Conservation (phyloP, 169 alveolate genomes). For the Neospora caninum region DNA sequence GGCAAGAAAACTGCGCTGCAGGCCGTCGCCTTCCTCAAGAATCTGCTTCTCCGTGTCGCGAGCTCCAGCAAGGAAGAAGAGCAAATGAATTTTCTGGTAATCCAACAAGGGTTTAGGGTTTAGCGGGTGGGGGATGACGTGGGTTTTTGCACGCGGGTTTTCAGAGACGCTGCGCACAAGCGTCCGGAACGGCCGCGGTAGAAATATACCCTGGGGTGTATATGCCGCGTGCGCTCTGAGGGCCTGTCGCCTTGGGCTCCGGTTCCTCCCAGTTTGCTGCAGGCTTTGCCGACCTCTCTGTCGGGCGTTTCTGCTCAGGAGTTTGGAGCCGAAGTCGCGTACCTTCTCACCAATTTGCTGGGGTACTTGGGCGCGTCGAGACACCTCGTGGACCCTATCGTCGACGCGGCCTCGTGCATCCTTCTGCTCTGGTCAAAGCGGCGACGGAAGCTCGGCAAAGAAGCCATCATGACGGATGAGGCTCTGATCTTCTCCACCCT, state of each 20-base stretch:
- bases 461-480: constrained; percentile 22
- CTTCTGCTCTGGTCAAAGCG: constrained; percentile 40
- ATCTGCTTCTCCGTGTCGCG: constrained; percentile 24
- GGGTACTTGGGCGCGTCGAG: constrained; percentile 50
- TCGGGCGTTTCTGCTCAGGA: neutral
- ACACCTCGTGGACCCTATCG: constrained; percentile 29
- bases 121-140: neutral
- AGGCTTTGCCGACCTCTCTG: no score
- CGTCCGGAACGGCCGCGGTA: no score
- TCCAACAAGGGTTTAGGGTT: neutral
- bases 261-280: no score
- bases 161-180: no score
- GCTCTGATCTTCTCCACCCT: constrained; percentile 29
- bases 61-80: constrained; percentile 24
- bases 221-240: no score
- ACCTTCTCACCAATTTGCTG: constrained; percentile 37
- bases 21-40: constrained; percentile 26
- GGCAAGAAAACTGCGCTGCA: constrained; percentile 18
- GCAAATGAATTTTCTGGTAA: constrained; percentile 17
- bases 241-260: no score
- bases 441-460: neutral
- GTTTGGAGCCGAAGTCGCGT: constrained; percentile 50
- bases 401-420: constrained; percentile 37
- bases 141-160: neutral
- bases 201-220: no score